Evolutionary conservation across 768 basidiomycete species (phyloP).

Genomic region (Candolleomyces aberdarensis): DNA sequence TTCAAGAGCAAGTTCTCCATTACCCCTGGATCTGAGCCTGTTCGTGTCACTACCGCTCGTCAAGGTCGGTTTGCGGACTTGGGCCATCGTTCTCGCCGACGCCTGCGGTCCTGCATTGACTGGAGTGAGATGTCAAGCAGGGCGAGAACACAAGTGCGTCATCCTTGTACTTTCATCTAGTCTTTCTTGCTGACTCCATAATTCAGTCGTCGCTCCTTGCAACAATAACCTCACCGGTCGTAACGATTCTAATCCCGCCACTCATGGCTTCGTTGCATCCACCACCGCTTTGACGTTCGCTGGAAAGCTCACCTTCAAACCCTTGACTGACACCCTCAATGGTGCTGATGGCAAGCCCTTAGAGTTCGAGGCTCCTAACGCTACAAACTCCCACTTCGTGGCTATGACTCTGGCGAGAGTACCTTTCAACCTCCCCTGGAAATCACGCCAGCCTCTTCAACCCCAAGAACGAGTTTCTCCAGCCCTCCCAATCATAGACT

Average conservation of each 20-base stretch:
- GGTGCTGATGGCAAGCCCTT: conserved; percentile 94
- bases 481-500: conserved; percentile 90
- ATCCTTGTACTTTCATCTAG: background rate
- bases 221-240: conserved; percentile 99
- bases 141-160: conserved; percentile 93
- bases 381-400: conserved; percentile 88
- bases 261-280: conserved; percentile 94
- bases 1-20: conserved; percentile 92
- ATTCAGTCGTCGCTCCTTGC: conserved; percentile 93
- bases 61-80: conserved; percentile 91
- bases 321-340: conserved; percentile 82
- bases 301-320: conserved; percentile 95
- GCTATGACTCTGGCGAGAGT: conserved; percentile 95
- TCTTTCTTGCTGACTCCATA: conserved; percentile 7
- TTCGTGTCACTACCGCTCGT: conserved; percentile 95
- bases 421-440: conserved; percentile 94
- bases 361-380: conserved; percentile 92
- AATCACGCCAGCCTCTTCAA: conserved; percentile 79
- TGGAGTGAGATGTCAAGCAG: conserved; percentile 97
- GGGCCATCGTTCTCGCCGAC: conserved; percentile 94
- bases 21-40: conserved; percentile 94
- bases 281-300: conserved; percentile 97
- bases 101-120: conserved; percentile 99
- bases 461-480: conserved; percentile 76
- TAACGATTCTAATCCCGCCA: conserved; percentile 99